Evolutionary conservation across 352 stramenopile genomes (phyloP), one percentile per base, ranked within the genome.

Genomic region (Pythium pyrilobum): DNA sequence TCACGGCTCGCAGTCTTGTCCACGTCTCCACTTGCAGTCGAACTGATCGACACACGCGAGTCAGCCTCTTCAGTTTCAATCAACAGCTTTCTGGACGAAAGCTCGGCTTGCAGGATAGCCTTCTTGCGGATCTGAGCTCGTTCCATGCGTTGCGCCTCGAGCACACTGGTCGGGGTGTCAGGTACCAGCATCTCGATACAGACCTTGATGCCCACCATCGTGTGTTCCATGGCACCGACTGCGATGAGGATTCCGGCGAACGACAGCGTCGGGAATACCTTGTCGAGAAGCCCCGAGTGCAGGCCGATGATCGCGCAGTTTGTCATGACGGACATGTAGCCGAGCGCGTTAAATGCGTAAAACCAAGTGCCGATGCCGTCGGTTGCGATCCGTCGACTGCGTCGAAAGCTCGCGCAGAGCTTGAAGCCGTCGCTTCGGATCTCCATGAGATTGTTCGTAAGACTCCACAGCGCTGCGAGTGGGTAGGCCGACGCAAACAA

Each of bases 351-450:
- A 51, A 98, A 89, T 15, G 93, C 80, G 49, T 84, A 81, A 47
- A 91, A 89, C 94, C 94, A 98, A 31, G 92, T 96, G 40, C 94
- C 92, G 54, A 98, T 96, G 49, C 89, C 87, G 33, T 92, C 50
- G 1, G 73, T 77, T 18, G 67, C 72, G 33, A 67, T 67, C 43
- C 86, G 78, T 23, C 81, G 74, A 23, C 74, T 83, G 50, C 90
- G 84, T 6, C 82, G 81, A 65, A 81, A 88, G 43, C 81, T 89
- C 29, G 90, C 69, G 37, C 86, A 89, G 43, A 98, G 76, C 64
- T 98, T 98, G 69, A 97, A 98, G 8, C 83, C 95, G 64, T 98
- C 92, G 32, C 95, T 92, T 40, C 93, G 86, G 66, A 98, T 98
- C 55, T 97, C 93, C 55, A 98, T 74, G 18, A 98, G 69, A 62